Evolutionary conservation across 768 basidiomycete species (phyloP), one percentile per base, ranked within the genome.

Genomic region (Russula dissimulans): DNA sequence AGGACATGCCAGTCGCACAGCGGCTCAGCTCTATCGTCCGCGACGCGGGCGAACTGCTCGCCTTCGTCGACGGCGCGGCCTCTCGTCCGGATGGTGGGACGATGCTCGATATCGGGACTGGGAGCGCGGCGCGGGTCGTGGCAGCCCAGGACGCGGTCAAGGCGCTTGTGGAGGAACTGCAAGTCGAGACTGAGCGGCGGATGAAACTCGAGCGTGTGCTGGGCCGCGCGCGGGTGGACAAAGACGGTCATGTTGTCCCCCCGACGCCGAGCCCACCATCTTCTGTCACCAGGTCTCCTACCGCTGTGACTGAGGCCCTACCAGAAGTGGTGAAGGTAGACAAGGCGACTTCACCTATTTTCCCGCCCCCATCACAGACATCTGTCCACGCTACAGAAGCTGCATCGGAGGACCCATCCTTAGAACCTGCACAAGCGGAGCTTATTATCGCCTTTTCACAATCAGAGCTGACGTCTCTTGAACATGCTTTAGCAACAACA

Each of bases 81-180:
- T 18, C 34, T 44, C 48, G n/a, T 9, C 67, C 59, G 18, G 67
- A 78, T 10, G 17, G 65, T 75, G 43, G 66, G 70, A 70, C 9
- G 2, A 68, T 66, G 6, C 34, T 38, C 6, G 65, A 38, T 8
- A 48, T 43, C 31, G 45, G 74, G 1, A 73, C 77, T 0, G 85
- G 81, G 2, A 76, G 80, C 1, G 64, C 83, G 39, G 85, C 80
- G 2, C 74, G 86, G 32, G 70, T 85, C 15, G 54, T 80, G 10
- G 72, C 79, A 0, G 80, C 81, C 1, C 74, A 81, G 60, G 72
- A 74, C 10, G 75, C 81, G 0, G 76, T 86, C 9, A 74, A 77
- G 32, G 71, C 76, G 2, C 71, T 91, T n/a, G 72, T 77, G 42
- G 72, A 73, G 46, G 87, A 91, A 67, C 69, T 91, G 45, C 76